Evolutionary conservation across 1,139 yeast genomes (phyloP).

Genomic region (Hanseniaspora uvarum): DNA sequence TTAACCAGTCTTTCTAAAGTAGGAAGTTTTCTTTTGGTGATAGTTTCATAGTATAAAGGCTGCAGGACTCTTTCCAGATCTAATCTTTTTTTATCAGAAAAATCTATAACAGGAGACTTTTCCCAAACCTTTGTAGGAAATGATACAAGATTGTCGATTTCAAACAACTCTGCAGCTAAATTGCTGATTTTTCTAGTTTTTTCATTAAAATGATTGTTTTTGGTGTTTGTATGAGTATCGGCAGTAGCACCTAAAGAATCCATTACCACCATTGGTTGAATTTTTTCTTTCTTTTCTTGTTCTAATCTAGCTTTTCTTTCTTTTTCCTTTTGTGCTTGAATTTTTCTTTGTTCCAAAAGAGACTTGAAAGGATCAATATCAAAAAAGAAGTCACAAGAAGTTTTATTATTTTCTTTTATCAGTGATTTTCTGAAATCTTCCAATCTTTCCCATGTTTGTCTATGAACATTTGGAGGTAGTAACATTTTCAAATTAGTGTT

Average conservation of each 20-base stretch:
- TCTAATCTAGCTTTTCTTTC: conserved; percentile 36
- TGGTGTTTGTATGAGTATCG: conserved; percentile 14
- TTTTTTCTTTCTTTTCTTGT: conserved; percentile 29
- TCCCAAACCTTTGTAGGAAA: conserved; percentile 63
- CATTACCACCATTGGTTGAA: conserved; percentile 36
- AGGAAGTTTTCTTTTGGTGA: conserved; percentile 15
- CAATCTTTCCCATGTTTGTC: conserved; percentile 64
- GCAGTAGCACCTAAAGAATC: conserved; percentile 20
- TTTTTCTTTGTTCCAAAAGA: conserved; percentile 44
- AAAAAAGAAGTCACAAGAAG: conserved; percentile 44
- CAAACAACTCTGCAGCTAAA: conserved; percentile 18
- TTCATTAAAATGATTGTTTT: conserved; percentile 4
- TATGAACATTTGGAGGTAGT: conserved; percentile 63
- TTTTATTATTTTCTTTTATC: conserved; percentile 36
- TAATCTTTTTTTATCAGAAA: conserved; percentile 36
- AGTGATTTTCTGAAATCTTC: conserved; percentile 47
- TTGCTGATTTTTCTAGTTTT: conserved; percentile 14
- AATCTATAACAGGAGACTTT: conserved; percentile 41
- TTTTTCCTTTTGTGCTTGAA: conserved; percentile 36
- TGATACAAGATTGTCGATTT: conserved; percentile 20
- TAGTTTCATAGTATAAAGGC: conserved; percentile 15
- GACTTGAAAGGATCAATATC: conserved; percentile 64
- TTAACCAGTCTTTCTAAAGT: conserved; percentile 20
- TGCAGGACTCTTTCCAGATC: conserved; percentile 37
- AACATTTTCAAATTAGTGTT: conserved; percentile 79